phyloP scores from a whole-genome alignment of 2,329 filamentous ascomycete species.

The Beauveria sp. region DNA sequence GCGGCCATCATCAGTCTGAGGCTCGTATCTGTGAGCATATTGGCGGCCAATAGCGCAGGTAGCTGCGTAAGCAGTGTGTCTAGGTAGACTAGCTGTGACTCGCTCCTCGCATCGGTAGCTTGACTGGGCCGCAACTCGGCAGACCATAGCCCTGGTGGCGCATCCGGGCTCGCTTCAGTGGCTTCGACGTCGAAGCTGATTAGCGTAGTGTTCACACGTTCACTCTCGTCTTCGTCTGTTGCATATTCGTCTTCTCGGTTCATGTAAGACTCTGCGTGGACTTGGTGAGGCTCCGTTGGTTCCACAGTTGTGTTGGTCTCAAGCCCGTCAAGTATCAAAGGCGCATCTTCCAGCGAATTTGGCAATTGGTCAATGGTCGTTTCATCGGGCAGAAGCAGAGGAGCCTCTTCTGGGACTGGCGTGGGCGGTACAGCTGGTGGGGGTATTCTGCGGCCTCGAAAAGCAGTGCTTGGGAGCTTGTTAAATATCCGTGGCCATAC shows the following conservation, averaged over 20 bases:
- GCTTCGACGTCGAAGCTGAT: conserved; percentile 57
- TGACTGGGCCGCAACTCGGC: conserved; percentile 49
- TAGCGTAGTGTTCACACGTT: conserved; percentile 46
- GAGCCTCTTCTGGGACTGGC: conserved; percentile 11
- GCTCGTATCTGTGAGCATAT: conserved; percentile 37
- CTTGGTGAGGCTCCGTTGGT: conserved; percentile 2
- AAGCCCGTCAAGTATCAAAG: neutral
- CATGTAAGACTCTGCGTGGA: neutral
- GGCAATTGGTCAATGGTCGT: conserved; percentile 14
- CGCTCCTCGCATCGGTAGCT: conserved; percentile 22
- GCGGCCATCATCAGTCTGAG: conserved; percentile 37
- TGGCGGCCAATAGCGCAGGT: conserved; percentile 39
- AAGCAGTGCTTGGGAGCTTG: conserved; percentile 31
- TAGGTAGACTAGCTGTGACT: conserved; percentile 30
- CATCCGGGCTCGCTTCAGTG: conserved; percentile 40
- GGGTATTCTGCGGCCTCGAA: conserved; percentile 18
- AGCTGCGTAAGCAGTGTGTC: conserved; percentile 44
- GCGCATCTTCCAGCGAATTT: conserved; percentile 16
- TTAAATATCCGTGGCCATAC: conserved; percentile 33
- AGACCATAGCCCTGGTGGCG: conserved; percentile 47
- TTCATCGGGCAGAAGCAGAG: conserved; percentile 14
- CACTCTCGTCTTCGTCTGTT: conserved; percentile 49
- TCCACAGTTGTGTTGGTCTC: conserved; percentile 22
- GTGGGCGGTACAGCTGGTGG: conserved; percentile 16
- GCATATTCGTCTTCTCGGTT: conserved; percentile 43